phyloP scores from a whole-genome alignment of 352 stramenopile species.

The Aphanomyces cochlioides region DNA sequence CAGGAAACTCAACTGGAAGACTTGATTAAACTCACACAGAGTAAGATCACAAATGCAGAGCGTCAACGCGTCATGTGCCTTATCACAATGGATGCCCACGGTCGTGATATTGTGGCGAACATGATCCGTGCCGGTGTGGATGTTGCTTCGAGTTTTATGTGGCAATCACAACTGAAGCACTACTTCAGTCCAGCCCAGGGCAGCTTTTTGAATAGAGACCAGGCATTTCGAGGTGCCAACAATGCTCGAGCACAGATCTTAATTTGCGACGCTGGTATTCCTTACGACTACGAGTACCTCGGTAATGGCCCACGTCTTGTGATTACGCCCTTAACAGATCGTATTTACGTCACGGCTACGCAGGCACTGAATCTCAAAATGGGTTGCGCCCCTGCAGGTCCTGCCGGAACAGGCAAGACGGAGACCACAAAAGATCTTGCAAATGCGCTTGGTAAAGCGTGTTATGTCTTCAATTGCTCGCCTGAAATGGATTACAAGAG shows the following conservation, averaged over 20 bases:
- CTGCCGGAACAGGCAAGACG: conserved; percentile 91
- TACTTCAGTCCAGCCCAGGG: conserved; percentile 86
- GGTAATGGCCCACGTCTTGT: conserved; percentile 92
- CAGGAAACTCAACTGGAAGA: conserved; percentile 93
- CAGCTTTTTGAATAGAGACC: conserved; percentile 89
- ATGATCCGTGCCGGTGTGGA: conserved; percentile 90
- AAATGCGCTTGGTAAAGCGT: conserved; percentile 92
- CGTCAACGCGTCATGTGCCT: conserved; percentile 93
- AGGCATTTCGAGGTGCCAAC: conserved; percentile 77
- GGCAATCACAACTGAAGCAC: conserved; percentile 95
- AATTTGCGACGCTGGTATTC: conserved; percentile 91
- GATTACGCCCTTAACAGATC: conserved; percentile 94
- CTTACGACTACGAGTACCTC: conserved; percentile 97
- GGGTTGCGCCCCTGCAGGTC: conserved; percentile 72
- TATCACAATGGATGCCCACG: conserved; percentile 95
- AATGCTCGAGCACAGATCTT: conserved; percentile 79
- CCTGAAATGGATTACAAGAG: conserved; percentile 96
- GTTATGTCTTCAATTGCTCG: conserved; percentile 95
- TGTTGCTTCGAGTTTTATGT: conserved; percentile 86
- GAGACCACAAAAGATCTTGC: conserved; percentile 95
- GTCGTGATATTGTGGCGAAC: conserved; percentile 93
- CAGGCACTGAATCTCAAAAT: conserved; percentile 93
- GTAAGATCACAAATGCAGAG: conserved; percentile 89
- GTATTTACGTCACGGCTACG: conserved; percentile 95
- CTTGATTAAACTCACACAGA: conserved; percentile 90